Percentiles rank a stretch among this genome's conserved stretches.
phyloP scores from a whole-genome alignment of 2,329 filamentous ascomycete species.

The Hypoxylon sp. region DNA sequence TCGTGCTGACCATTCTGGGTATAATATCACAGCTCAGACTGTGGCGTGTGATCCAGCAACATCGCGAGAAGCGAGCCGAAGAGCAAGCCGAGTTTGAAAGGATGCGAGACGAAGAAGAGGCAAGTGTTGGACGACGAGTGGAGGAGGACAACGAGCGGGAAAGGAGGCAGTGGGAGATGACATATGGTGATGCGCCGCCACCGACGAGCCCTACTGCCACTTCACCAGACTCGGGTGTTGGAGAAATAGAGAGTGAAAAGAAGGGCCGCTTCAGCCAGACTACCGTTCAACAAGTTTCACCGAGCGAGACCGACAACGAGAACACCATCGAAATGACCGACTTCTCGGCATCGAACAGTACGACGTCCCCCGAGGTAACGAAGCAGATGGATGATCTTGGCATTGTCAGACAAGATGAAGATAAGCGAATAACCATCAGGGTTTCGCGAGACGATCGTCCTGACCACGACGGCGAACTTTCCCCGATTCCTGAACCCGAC shows the following conservation, averaged over 20 bases:
- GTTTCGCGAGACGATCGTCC: slow-evolving; percentile 59
- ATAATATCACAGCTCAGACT: slow-evolving; percentile 85
- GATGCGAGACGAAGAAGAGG: slow-evolving; percentile 65
- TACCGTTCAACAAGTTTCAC: slow-evolving; percentile 46
- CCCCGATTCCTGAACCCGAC: slow-evolving; percentile 38
- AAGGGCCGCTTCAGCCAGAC: slow-evolving; percentile 45
- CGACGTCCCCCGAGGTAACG: slow-evolving; percentile 16
- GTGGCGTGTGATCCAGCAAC: slow-evolving; percentile 80
- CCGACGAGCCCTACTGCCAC: slow-evolving; percentile 42
- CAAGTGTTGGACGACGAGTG: slow-evolving; percentile 71
- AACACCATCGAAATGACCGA: slow-evolving; percentile 63
- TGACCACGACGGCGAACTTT: slow-evolving; percentile 37
- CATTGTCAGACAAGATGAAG: slow-evolving; percentile 51
- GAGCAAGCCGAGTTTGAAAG: slow-evolving; percentile 57
- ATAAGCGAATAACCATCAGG: slow-evolving; percentile 60
- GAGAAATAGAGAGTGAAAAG: slow-evolving; percentile 56
- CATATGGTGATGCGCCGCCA: slow-evolving; percentile 67
- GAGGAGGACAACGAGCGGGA: slow-evolving; percentile 69
- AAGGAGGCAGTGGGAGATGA: slow-evolving; percentile 75
- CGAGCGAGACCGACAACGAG: slow-evolving; percentile 51
- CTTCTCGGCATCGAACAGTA: slow-evolving; percentile 49
- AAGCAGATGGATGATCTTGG: slow-evolving; percentile 48
- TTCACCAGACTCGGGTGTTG: slow-evolving; percentile 61
- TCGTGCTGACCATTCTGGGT: slow-evolving; percentile 78
- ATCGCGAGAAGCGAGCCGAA: slow-evolving; percentile 61